Evolutionary conservation across 2,329 filamentous ascomycete species (phyloP).

Genomic region (Aotearoamyces nothofagi): DNA sequence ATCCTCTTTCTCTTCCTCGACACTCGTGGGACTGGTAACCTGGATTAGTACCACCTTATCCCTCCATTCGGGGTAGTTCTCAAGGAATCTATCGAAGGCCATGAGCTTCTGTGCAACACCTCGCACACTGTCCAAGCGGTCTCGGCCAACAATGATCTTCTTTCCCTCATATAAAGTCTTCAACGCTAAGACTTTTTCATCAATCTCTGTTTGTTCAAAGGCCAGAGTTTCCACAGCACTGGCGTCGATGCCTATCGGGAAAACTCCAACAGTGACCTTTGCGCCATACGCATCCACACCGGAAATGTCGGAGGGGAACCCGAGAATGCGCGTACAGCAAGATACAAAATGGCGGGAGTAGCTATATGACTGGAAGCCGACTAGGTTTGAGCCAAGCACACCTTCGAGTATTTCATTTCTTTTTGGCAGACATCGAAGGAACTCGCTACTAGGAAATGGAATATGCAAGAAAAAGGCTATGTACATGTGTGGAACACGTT

Average conservation of each 20-base stretch:
- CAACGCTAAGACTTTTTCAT: slow-evolving; percentile 57
- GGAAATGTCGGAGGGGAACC: slow-evolving; percentile 73
- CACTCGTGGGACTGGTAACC: slow-evolving; percentile 75
- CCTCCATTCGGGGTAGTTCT: slow-evolving; percentile 80
- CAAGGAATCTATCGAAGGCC: slow-evolving; percentile 84
- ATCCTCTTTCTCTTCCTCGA: slow-evolving; percentile 66
- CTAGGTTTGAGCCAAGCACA: slow-evolving; percentile 77
- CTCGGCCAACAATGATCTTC: slow-evolving; percentile 88
- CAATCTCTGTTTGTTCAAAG: slow-evolving; percentile 53
- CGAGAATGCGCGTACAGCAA: slow-evolving; percentile 80
- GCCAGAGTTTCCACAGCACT: slow-evolving; percentile 60
- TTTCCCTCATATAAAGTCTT: slow-evolving; percentile 71
- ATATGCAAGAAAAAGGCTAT: slow-evolving; percentile 91
- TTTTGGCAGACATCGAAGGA: slow-evolving; percentile 73
- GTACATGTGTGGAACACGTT: slow-evolving; percentile 76
- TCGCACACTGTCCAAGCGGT: slow-evolving; percentile 82
- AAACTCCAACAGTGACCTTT: slow-evolving; percentile 81
- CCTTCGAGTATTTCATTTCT: slow-evolving; percentile 86
- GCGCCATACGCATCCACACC: slow-evolving; percentile 82
- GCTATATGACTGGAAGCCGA: slow-evolving; percentile 91
- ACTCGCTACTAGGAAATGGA: slow-evolving; percentile 93
- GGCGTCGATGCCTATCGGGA: slow-evolving; percentile 91
- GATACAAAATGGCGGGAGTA: slow-evolving; percentile 91
- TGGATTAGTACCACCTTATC: slow-evolving; percentile 89
- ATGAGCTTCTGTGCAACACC: slow-evolving; percentile 93